Base-by-base conservation (phyloP, 2,329 filamentous ascomycete species). In the Trichophaea hybrida region DNA sequence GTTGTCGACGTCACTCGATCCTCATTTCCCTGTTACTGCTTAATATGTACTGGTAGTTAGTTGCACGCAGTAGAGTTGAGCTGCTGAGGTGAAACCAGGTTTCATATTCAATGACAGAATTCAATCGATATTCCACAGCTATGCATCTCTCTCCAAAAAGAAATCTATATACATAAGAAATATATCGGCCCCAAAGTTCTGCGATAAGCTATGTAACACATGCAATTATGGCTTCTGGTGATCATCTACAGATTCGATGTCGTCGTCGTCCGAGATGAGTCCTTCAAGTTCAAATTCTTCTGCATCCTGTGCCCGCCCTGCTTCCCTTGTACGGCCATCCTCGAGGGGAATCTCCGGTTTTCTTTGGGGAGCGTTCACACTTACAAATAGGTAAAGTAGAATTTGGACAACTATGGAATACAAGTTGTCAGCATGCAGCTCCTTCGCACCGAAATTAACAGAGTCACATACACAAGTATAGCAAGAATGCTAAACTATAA, bases 221-320 rank as follows among this genome's bases (percentile, higher is more conserved):
- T 3, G 24, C 24, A 24, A 24, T 24, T 24, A 24, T 24, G 24
- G 24, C 24, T 24, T 24, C 24, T 24, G 24, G 24, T 24, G 24
- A 24, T 24, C 24, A 24, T 50, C 46, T 24, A 10, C 13, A 15
- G 10, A 8, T 15, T 59, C 76, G 10, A 80, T 75, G 4, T 84
- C 84, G 56, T 95, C 89, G 15, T 94, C 89, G 49, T 94, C 90
- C 60, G 86, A 93, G 71, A 90, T 90, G 43, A 98, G 74, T 0
- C 88, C 91, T 61, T 93, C 88, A 1, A 98, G 77, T 73, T 97
- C 93, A 71, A 95, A 98, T 67, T 95, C 89, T 70, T 96, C 85
- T 0, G 87, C 90, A 69, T 94, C 90, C 34, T 81, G 78, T 40
- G 91, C 76, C 62, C 80, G 80, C 8, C 76, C 33, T 43, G 54